Evolutionary conservation across 2,329 filamentous ascomycete genomes (phyloP), one percentile per base, ranked within the genome.

Genomic region (Coniochaeta sp.): DNA sequence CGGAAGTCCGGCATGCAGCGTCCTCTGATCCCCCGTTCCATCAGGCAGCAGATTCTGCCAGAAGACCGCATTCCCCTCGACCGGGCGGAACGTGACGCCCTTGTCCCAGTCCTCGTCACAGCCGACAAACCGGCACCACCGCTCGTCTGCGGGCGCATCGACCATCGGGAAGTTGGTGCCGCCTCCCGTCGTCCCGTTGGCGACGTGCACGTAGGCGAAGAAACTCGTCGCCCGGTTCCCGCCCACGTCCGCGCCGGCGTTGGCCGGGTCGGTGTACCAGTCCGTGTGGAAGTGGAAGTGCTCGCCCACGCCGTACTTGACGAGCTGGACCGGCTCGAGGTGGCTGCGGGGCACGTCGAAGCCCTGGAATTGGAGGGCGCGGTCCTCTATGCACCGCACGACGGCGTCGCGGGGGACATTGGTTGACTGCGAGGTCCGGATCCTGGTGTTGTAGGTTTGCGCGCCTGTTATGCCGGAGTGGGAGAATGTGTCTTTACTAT

Each of bases 261-360:
- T 73, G 2, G 68, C 64, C 1, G 71, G 66, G 58, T 75, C 73
- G 4, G 74, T 74, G 69, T 79, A 80, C 79, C 79, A 81, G 69
- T 81, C 79, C 4, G 77, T 79, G 69, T 81, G 79, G 66, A 76
- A 78, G 65, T 79, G 76, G 67, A 78, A 81, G 60, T 72, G 76
- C 65, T 79, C 76, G 16, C 75, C 75, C 12, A 66, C 62, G 34
- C 68, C 74, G 64, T 81, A 81, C 63, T 74, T 75, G 59, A 80
- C 78, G 4, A 81, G 74, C 66, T 81, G 79, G 14, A 81, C 66
- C 0, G 78, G 77, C 68, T 81, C 78, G 11, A 81, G 70, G 60
- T 77, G 71, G 1, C 64, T 61, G 33, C 70, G 72, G 1, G 72
- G 67, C 9, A 70, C 65, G 63, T 74, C 71, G 60, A 76, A 72